These are phyloP conservation scores for Podaxis sp. DNA, from an alignment of 768 basidiomycete species.

Conservation along the genomic window DNA sequence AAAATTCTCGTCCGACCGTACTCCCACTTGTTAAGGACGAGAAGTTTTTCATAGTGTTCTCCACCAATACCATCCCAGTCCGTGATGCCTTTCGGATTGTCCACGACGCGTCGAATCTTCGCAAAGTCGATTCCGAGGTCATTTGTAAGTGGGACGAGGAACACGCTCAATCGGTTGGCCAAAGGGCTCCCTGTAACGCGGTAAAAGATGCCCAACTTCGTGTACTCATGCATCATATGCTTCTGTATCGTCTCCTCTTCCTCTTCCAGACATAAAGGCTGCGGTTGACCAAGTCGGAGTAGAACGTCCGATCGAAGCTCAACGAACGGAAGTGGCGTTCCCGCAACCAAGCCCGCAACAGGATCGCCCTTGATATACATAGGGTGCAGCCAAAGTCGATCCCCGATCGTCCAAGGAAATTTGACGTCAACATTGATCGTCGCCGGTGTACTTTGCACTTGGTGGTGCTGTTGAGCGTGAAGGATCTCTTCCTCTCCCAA, in stretches of 20 bases:
- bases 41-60: conserved; percentile 44
- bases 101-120: conserved; percentile 50
- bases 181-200: conserved; percentile 62
- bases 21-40: conserved; percentile 57
- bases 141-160: conserved; percentile 63
- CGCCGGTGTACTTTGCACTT: conserved; percentile 44
- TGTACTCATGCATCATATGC: conserved; percentile 63
- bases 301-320: conserved; percentile 42
- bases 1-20: conserved; percentile 57
- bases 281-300: conserved; percentile 27
- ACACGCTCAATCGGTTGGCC: conserved; percentile 51
- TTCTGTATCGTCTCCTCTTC: conserved; percentile 49
- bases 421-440: conserved; percentile 60
- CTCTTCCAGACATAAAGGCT: conserved; percentile 38
- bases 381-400: conserved; percentile 63
- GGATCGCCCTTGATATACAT: conserved; percentile 49
- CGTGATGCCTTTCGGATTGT: conserved; percentile 45
- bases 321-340: conserved; percentile 50
- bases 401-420: conserved; percentile 65
- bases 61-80: conserved; percentile 59
- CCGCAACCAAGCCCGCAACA: conserved; percentile 67
- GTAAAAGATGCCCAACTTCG: conserved; percentile 58
- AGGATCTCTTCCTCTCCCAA: conserved; percentile 52
- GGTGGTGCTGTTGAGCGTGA: conserved; percentile 38
- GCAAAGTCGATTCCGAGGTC: conserved; percentile 55